phyloP scores from a whole-genome alignment of 2,329 filamentous ascomycete species.

The Rhynchosporium secalis region DNA sequence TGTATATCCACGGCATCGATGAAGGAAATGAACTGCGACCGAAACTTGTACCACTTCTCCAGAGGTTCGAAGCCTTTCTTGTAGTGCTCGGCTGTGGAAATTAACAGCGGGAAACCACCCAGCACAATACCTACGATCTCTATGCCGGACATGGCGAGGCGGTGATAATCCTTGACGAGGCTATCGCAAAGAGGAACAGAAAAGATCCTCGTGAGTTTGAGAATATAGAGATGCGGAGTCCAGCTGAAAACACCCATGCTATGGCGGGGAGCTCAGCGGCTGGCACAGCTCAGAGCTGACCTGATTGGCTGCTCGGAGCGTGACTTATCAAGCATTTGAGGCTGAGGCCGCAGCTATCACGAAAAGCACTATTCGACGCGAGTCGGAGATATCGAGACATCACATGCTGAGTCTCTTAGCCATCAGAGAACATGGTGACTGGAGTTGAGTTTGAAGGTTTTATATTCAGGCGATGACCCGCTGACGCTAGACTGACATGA shows the following conservation, averaged over 20 bases:
- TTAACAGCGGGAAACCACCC: slow-evolving; percentile 31
- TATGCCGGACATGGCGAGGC: slow-evolving; percentile 28
- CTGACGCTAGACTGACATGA: background rate
- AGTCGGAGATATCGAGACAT: background rate
- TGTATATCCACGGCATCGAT: slow-evolving; percentile 32
- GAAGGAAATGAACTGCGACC: slow-evolving; percentile 28
- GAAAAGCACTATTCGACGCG: background rate
- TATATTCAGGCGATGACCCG: background rate
- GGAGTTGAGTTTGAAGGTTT: slow-evolving; percentile 3
- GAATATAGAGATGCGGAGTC: background rate
- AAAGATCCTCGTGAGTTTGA: background rate
- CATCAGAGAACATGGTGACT: background rate
- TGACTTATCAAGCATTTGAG: slow-evolving; percentile 5
- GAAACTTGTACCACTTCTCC: slow-evolving; percentile 33
- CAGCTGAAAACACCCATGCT: slow-evolving; percentile 6
- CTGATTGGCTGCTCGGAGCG: background rate
- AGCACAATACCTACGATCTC: slow-evolving; percentile 32
- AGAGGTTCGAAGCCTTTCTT: slow-evolving; percentile 33
- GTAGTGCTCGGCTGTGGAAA: slow-evolving; percentile 31
- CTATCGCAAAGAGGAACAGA: background rate
- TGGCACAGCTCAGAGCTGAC: background rate
- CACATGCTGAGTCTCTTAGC: background rate
- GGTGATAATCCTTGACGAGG: background rate
- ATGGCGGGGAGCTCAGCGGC: background rate
- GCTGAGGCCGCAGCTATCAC: background rate